These are phyloP conservation scores for Zygoascus biomembranicola DNA, from an alignment of 805 yeast genomes.

Conservation along the genomic window DNA sequence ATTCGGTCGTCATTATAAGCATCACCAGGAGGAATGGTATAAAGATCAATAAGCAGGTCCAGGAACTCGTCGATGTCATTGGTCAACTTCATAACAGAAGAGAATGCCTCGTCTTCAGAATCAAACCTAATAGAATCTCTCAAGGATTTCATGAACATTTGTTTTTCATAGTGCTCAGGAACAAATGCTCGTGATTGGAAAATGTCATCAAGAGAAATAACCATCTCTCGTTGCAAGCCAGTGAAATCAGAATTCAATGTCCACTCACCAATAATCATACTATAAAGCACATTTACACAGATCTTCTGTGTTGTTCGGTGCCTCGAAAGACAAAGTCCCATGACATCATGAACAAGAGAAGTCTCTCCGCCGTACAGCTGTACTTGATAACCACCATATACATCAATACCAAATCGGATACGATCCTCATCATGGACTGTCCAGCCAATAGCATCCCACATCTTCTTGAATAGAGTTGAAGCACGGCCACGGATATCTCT, in stretches of 20 bases:
- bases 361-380: slow-evolving; percentile 47
- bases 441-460: slow-evolving; percentile 75
- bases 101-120: slow-evolving; percentile 56
- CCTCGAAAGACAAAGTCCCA: slow-evolving; percentile 61
- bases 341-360: slow-evolving; percentile 53
- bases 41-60: slow-evolving; percentile 55
- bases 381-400: slow-evolving; percentile 65
- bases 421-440: slow-evolving; percentile 46
- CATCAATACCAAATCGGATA: slow-evolving; percentile 49
- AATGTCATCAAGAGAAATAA: slow-evolving; percentile 55
- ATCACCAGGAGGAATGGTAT: slow-evolving; percentile 67
- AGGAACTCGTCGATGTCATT: slow-evolving; percentile 41
- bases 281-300: slow-evolving; percentile 63
- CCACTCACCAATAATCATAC: slow-evolving; percentile 61
- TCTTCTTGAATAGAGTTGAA: slow-evolving; percentile 43
- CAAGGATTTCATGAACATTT: slow-evolving; percentile 42
- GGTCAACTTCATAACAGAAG: slow-evolving; percentile 45
- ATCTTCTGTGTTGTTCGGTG: slow-evolving; percentile 51
- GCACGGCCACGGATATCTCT: slow-evolving; percentile 56
- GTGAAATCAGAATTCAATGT: slow-evolving; percentile 46
- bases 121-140: slow-evolving; percentile 46
- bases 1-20: slow-evolving; percentile 86
- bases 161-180: slow-evolving; percentile 49
- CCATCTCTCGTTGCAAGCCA: slow-evolving; percentile 55
- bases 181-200: slow-evolving; percentile 50